Evolutionary conservation across 2,329 filamentous ascomycete species (phyloP).

Genomic region (Dryadomyces quercivorus): DNA sequence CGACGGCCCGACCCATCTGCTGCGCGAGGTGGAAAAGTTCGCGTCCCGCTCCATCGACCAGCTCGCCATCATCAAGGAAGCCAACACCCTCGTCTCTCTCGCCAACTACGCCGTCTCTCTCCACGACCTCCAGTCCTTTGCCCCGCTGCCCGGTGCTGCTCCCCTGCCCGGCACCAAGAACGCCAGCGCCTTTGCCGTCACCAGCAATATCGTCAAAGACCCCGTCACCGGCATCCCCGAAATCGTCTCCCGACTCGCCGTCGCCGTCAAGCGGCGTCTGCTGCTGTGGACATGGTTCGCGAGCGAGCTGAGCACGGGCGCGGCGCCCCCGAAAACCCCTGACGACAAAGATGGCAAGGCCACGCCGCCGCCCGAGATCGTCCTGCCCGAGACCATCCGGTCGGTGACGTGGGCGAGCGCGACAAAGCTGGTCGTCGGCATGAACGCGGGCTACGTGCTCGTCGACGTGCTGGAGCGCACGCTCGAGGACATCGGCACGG

Average conservation of each 20-base stretch:
- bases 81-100: constrained; percentile 78
- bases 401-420: constrained; percentile 85
- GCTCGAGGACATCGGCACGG: constrained; percentile 60
- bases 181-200: constrained; percentile 81
- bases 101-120: constrained; percentile 84
- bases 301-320: constrained; percentile 56
- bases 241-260: constrained; percentile 82
- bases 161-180: constrained; percentile 70
- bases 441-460: constrained; percentile 84
- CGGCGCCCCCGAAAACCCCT: background rate
- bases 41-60: constrained; percentile 83
- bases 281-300: constrained; percentile 94
- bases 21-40: constrained; percentile 91
- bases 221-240: constrained; percentile 75
- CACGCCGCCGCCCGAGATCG: constrained; percentile 61
- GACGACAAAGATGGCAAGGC: background rate
- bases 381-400: constrained; percentile 71
- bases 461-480: constrained; percentile 69
- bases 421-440: constrained; percentile 75
- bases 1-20: constrained; percentile 56
- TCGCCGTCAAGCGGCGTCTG: constrained; percentile 83
- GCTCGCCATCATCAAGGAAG: constrained; percentile 90
- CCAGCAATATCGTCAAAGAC: constrained; percentile 91
- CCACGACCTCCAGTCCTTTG: constrained; percentile 77
- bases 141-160: constrained; percentile 54